A percentile compares a stretch with the other conserved stretches of the same genome.
phyloP scores from a whole-genome alignment of 164 flowering plant species.

The Stephania japonica region DNA sequence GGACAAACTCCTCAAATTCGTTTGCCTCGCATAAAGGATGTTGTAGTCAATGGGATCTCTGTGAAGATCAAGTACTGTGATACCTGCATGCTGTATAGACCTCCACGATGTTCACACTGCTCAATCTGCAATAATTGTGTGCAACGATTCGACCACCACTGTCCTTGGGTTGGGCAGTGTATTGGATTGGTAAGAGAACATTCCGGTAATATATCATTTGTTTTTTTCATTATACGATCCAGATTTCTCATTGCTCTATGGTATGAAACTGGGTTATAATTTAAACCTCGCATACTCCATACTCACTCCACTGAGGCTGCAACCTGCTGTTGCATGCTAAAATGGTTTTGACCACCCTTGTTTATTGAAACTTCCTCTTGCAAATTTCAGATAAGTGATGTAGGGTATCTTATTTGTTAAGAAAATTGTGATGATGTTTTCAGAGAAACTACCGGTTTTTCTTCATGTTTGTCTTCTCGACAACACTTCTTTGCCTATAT shows the following conservation, averaged over 20 bases:
- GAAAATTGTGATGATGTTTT: slow-evolving; percentile 22
- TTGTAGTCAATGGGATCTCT: slow-evolving; percentile 63
- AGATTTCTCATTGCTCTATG: not conserved
- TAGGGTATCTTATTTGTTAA: not conserved
- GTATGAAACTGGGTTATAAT: not conserved
- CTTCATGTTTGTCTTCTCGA: slow-evolving; percentile 95
- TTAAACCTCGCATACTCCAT: too few relatives aligned
- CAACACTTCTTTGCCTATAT: slow-evolving; percentile 82
- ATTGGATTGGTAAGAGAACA: slow-evolving; percentile 79
- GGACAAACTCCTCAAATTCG: slow-evolving; percentile 83
- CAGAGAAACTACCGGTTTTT: slow-evolving; percentile 95
- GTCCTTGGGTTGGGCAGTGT: slow-evolving; percentile 99
- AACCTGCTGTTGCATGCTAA: too few relatives aligned
- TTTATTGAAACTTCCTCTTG: not conserved
- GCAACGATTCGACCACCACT: slow-evolving; percentile 93
- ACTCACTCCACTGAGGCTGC: too few relatives aligned
- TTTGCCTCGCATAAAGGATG: slow-evolving; percentile 82
- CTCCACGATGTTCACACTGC: slow-evolving; percentile 98
- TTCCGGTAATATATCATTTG: not conserved
- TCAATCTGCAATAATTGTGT: slow-evolving; percentile 94
- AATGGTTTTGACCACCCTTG: not conserved
- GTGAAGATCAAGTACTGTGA: slow-evolving; percentile 94
- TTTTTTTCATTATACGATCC: not conserved
- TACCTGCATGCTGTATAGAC: slow-evolving; percentile 97
- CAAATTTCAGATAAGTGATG: not conserved